Conservation (phyloP, 495 filamentous ascomycete species). For the Penicillium subrubescens region DNA sequence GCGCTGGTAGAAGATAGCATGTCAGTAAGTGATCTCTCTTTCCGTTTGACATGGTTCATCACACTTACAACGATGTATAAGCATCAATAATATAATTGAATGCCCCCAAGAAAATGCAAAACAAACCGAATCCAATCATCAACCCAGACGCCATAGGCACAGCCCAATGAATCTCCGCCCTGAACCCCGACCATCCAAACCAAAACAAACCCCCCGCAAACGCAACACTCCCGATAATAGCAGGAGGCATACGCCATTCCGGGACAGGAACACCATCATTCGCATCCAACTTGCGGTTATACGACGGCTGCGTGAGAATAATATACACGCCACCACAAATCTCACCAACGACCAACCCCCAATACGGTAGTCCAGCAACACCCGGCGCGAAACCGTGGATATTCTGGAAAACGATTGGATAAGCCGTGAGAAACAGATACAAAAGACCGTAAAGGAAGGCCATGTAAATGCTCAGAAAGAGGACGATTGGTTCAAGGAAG, state of each 20-base stretch:
- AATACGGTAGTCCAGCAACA: constrained; percentile 72
- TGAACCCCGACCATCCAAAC: constrained; percentile 81
- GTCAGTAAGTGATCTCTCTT: neutral
- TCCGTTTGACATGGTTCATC: neutral
- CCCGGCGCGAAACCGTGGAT: constrained; percentile 69
- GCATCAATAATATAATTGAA: constrained; percentile 87
- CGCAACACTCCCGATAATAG: constrained; percentile 72
- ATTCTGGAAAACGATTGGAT: constrained; percentile 75
- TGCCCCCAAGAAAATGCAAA: constrained; percentile 80
- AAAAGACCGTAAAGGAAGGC: constrained; percentile 80
- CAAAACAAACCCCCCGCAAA: constrained; percentile 81
- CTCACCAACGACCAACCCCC: constrained; percentile 79
- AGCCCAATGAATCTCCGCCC: constrained; percentile 72
- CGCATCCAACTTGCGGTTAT: constrained; percentile 65
- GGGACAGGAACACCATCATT: constrained; percentile 76
- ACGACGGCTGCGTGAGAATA: constrained; percentile 63
- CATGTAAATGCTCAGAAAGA: constrained; percentile 76
- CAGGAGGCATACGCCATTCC: constrained; percentile 82
- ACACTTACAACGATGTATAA: constrained; percentile 80
- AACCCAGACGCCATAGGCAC: constrained; percentile 74
- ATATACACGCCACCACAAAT: constrained; percentile 67
- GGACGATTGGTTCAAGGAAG: constrained; percentile 78
- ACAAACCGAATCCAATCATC: constrained; percentile 61
- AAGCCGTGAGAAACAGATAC: constrained; percentile 81
- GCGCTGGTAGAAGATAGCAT: constrained; percentile 47